A percentile compares a stretch with the other conserved stretches of the same genome.
Conservation (phyloP, 768 basidiomycete species). For the Kwoniella bestiolae region DNA sequence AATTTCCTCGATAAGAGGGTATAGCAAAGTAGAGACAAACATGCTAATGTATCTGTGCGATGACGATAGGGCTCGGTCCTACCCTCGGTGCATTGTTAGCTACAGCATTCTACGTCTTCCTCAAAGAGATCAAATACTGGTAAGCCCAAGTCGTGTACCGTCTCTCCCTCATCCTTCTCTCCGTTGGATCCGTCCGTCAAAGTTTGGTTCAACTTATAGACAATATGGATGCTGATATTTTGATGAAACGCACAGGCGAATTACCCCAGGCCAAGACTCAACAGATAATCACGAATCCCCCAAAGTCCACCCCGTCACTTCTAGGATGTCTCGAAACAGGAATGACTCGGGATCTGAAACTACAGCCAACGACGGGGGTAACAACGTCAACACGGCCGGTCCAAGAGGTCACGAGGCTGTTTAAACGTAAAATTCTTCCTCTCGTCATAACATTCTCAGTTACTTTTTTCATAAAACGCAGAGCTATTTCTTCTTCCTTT, state of each 20-base stretch:
- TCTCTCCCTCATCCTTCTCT: too few relatives aligned
- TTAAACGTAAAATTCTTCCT: neutral
- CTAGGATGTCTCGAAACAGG: constrained; percentile 8
- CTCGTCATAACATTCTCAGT: too few relatives aligned
- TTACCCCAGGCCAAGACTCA: constrained; percentile 32
- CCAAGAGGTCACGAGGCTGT: constrained; percentile 5
- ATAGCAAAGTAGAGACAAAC: too few relatives aligned
- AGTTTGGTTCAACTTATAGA: too few relatives aligned
- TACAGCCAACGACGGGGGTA: neutral
- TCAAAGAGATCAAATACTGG: constrained; percentile 61
- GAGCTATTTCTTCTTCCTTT: neutral
- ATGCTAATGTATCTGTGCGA: too few relatives aligned
- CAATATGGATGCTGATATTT: neutral
- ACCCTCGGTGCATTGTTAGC: constrained; percentile 69
- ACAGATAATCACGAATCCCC: constrained; percentile 23
- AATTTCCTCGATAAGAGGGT: too few relatives aligned
- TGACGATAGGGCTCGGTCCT: constrained; percentile 69
- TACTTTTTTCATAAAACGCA: too few relatives aligned
- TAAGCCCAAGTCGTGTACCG: constrained; percentile 22
- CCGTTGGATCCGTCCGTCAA: too few relatives aligned
- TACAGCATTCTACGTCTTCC: constrained; percentile 64
- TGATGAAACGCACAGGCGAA: constrained; percentile 6
- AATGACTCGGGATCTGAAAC: neutral
- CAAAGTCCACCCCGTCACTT: neutral
- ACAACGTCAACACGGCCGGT: neutral